Evolutionary conservation across 2,329 filamentous ascomycete species (phyloP), one percentile per base, ranked within the genome.

Genomic region (Beauveria asiatica): DNA sequence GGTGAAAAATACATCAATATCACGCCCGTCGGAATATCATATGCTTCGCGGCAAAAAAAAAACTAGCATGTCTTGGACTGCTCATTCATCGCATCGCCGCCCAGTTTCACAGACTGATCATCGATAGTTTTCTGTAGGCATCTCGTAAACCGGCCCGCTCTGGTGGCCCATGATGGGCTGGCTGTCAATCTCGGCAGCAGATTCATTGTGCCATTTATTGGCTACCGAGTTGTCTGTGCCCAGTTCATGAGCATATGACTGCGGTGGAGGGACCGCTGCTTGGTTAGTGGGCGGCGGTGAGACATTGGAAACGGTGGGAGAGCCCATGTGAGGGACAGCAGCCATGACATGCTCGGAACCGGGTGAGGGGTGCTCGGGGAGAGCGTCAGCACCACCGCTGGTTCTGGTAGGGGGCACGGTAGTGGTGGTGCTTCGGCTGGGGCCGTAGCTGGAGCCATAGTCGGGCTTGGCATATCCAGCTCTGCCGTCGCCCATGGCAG

Each of bases 111-210:
- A 17, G 39, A 44, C 21, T 41, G 19, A 65, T 66, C 68, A 76
- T 61, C 69, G 68, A 63, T 75, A 76, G 33, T 61, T 63, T 64
- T 76, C 70, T 13, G 71, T 65, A 3, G 75, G 72, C 75, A 77
- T 77, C 68, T 77, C 75, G 60, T 74, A 77, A 5, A 77, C 73
- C 1, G 72, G 72, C 1, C 70, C 72, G 42, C 64, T 73, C 64
- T 68, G 70, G 63, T 66, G 71, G 64, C 57, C 66, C 64, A 69
- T 64, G 5, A 74, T 67, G 33, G 72, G 66, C 48, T 71, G 67
- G 51, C 73, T 68, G 59, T 76, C 74, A 61, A 76, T 75, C 67
- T 76, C 74, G 3, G 73, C 67, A 3, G 74, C 74, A 48, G 70
- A 65, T 16, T 69, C 64, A 60, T 70, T 69, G 59, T 72, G 67